A percentile compares a stretch with the other conserved stretches of the same genome.
These are phyloP conservation scores for Tetrahymena borealis DNA, from an alignment of 73 alveolate species.

Conservation along the genomic window DNA sequence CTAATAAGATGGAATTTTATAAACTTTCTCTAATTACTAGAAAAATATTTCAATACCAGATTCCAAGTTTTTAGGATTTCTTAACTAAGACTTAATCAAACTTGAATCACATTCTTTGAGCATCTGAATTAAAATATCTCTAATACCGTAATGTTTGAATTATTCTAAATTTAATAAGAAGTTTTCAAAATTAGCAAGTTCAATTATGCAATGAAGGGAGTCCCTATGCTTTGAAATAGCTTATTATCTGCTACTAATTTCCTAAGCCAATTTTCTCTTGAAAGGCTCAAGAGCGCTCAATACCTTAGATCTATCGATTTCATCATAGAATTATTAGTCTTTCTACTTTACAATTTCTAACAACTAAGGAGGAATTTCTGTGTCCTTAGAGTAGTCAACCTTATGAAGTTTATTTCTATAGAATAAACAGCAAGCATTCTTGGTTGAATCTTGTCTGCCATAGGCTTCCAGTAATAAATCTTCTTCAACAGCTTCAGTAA, in stretches of 20 bases:
- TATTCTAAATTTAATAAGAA: not conserved
- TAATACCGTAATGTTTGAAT: not conserved
- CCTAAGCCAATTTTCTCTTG: not conserved
- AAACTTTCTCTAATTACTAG: not conserved
- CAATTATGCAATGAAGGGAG: not conserved
- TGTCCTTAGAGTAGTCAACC: not conserved
- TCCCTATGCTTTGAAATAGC: not conserved
- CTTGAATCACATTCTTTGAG: not conserved
- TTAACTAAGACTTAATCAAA: not conserved
- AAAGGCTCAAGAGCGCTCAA: not conserved
- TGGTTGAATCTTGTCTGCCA: not conserved
- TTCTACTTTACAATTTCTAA: not conserved
- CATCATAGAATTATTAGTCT: not conserved
- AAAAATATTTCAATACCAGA: not conserved
- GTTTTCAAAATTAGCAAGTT: not conserved
- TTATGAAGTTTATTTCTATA: not conserved
- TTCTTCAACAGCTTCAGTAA: not conserved
- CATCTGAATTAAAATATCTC: not conserved
- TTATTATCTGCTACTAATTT: not conserved
- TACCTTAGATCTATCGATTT: not conserved
- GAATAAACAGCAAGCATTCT: not conserved
- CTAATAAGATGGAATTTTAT: not conserved
- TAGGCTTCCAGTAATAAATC: not conserved
- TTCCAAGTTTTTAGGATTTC: not conserved
- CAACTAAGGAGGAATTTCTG: not conserved